Percentiles rank a stretch among this genome's conserved stretches.
Evolutionary conservation across 2,329 filamentous ascomycete genomes (phyloP).

Genomic region (Monilinia polystroma): DNA sequence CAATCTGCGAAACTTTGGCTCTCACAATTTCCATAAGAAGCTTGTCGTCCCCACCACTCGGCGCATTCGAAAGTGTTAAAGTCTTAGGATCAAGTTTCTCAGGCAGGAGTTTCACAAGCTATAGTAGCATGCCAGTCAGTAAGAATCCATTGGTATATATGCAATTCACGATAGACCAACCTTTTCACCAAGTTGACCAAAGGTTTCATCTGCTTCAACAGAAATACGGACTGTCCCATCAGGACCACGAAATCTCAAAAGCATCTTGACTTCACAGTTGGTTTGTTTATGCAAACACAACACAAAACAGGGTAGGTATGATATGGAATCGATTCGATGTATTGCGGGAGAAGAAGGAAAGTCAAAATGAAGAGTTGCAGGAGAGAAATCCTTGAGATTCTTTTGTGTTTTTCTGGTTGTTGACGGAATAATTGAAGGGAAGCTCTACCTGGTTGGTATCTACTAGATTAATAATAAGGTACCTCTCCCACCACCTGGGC

Average conservation of each 20-base stretch:
- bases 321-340: not conserved
- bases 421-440: not conserved
- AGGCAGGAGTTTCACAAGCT: slow-evolving; percentile 61
- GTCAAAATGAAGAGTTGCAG: not conserved
- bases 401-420: not conserved
- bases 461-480: no score
- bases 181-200: slow-evolving; percentile 59
- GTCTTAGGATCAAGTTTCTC: slow-evolving; percentile 59
- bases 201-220: slow-evolving; percentile 71
- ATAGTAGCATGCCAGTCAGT: slow-evolving; percentile 26
- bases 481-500: slow-evolving; percentile 1
- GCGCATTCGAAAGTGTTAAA: slow-evolving; percentile 62
- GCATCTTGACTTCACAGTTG: slow-evolving; percentile 29
- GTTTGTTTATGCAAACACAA: not conserved
- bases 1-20: slow-evolving; percentile 58
- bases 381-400: slow-evolving; percentile 3
- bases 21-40: slow-evolving; percentile 56
- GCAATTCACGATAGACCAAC: slow-evolving; percentile 41
- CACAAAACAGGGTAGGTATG: not conserved
- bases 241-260: slow-evolving; percentile 61
- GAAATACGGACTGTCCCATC: slow-evolving; percentile 90
- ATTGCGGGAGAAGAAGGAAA: not conserved
- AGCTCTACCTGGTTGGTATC: not conserved
- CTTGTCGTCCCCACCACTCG: slow-evolving; percentile 58
- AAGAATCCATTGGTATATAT: not conserved